phyloP scores from a whole-genome alignment of 331 rosid species.

The Dryas integrifolia region DNA sequence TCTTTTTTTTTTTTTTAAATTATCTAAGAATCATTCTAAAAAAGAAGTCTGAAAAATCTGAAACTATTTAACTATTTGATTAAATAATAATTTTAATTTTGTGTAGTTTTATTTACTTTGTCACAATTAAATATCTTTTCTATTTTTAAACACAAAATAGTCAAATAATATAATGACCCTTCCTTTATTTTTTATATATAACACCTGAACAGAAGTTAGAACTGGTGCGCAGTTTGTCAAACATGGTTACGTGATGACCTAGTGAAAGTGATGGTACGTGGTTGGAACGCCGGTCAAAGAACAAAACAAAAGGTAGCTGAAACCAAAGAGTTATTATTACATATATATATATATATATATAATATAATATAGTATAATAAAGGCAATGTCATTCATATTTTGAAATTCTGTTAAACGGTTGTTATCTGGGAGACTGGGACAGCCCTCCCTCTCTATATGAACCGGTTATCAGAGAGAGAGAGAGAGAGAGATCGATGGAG shows the following conservation, averaged over 20 bases:
- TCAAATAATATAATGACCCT: too few species aligned
- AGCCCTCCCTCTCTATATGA: too few species aligned
- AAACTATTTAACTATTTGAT: too few species aligned
- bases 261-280: not conserved
- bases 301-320: not conserved
- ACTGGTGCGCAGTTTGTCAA: not conserved
- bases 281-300: not conserved
- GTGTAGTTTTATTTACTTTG: too few species aligned
- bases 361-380: not conserved
- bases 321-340: too few species aligned
- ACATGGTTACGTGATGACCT: not conserved
- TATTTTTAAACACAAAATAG: too few species aligned
- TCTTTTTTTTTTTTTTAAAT: too few species aligned
- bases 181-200: not conserved
- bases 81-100: too few species aligned
- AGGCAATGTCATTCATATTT: not conserved
- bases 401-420: not conserved
- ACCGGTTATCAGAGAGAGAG: not conserved
- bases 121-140: too few species aligned
- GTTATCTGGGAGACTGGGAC: not conserved
- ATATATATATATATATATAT: too few species aligned
- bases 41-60: too few species aligned
- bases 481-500: not conserved
- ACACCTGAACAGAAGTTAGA: not conserved
- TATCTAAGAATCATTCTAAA: too few species aligned